Base-by-base conservation (phyloP, 352 stramenopile genomes). In the Saprolegnia diclina region DNA sequence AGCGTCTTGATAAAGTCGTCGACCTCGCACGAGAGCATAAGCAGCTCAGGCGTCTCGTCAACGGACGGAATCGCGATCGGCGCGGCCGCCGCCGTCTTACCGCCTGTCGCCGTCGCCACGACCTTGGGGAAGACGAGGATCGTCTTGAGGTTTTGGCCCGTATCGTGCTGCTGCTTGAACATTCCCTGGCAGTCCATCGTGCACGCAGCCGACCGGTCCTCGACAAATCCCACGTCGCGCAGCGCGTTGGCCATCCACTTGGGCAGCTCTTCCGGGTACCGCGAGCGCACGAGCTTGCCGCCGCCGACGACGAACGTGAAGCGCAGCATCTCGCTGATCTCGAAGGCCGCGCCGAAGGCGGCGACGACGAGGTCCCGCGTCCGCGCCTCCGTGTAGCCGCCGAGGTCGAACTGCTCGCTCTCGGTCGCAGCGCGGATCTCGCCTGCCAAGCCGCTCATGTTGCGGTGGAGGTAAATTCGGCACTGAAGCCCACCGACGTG, bases 61-160 rank as follows among this genome's bases (percentile, higher is more conserved):
- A 67, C 24, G 22, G 52, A 16, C n/a, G 24, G 22, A n/a, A 56
- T 40, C 0, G 24, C 13, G 14, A 40, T 18, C 13, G 38, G 9
- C 1, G 14, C 6, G 11, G 46, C 61, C 7, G n/a, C 10, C 5
- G 21, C 32, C 61, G 46, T 40, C 9, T 40, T 72, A 32, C 18
- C 22, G 16, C 24, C 24, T 22, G 9, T 35, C 14, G 56, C n/a
- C 10, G 14, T 13, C 56, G 22, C 56, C 13, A 22, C 37, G 6
- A 88, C 59, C 65, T 73, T 72, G 5, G 86, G 86, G 78, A 92
- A 92, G 1, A 94, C 83, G 22, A 91, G 82, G 10, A 94, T 81
- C 13, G 83, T 92, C 44, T 88, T 85, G 1, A 91, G 42, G 74
- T 94, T 94, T 64, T 91, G 89, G 3, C 82, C 84, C 14, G 81